Percentiles rank a stretch among this genome's conserved stretches.
phyloP scores from a whole-genome alignment of 805 yeast species.

The Starmerella bombi region DNA sequence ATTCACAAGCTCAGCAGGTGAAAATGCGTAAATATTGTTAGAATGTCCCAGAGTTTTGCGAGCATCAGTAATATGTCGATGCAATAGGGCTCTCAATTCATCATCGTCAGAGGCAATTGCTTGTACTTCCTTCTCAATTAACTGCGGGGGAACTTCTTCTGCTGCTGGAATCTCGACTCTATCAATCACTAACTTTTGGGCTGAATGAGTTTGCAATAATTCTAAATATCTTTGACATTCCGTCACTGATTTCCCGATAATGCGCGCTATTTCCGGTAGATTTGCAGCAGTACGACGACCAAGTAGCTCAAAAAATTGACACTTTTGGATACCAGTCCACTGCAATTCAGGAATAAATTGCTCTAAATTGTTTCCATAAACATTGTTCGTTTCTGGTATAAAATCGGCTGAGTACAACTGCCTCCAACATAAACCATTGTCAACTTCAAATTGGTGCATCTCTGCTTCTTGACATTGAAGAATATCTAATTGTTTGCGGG shows the following conservation, averaged over 20 bases:
- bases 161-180: conserved; percentile 17
- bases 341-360: not conserved
- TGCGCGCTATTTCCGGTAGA: conserved; percentile 12
- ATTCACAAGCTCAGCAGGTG: not conserved
- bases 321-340: conserved; percentile 17
- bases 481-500: not conserved
- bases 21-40: too few relatives aligned
- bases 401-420: not conserved
- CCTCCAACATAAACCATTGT: conserved; percentile 9
- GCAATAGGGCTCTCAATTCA: too few relatives aligned
- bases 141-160: conserved; percentile 8
- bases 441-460: conserved; percentile 5
- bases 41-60: too few relatives aligned
- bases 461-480: conserved; percentile 5
- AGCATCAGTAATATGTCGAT: too few relatives aligned
- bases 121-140: conserved; percentile 1
- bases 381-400: not conserved
- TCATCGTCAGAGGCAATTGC: too few relatives aligned
- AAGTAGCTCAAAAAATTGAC: conserved; percentile 12
- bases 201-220: not conserved
- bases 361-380: not conserved
- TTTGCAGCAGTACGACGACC: conserved; percentile 12
- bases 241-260: conserved; percentile 10
- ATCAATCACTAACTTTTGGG: not conserved
- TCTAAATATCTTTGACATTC: conserved; percentile 16